Conservation (phyloP, 1,284 basidiomycete genomes). For the Coniophora puteana region DNA sequence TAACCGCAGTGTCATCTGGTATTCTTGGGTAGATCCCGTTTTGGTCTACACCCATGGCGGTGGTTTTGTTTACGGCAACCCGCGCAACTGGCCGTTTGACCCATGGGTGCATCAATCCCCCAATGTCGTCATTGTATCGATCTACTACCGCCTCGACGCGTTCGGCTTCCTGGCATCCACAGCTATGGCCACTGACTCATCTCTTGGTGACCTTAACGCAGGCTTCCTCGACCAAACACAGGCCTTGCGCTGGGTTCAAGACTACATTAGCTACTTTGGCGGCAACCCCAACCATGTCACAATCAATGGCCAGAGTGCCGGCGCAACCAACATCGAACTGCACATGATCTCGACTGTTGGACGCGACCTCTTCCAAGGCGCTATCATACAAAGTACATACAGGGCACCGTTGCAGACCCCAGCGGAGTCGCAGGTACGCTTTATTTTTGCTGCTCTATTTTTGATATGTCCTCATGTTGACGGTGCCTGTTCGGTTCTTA, state of each 20-base stretch:
- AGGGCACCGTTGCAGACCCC: too few species aligned
- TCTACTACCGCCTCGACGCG: constrained; percentile 50
- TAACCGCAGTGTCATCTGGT: too few species aligned
- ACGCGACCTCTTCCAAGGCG: too few species aligned
- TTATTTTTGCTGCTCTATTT: constrained; percentile 2
- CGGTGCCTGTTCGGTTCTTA: too few species aligned
- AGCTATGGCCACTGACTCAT: constrained; percentile 39
- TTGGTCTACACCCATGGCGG: constrained; percentile 69
- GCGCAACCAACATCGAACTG: constrained; percentile 40
- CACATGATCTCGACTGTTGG: constrained; percentile 41
- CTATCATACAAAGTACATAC: too few species aligned
- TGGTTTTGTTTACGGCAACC: constrained; percentile 56
- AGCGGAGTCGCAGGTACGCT: too few species aligned
- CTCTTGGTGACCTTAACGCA: constrained; percentile 1
- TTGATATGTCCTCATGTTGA: not conserved
- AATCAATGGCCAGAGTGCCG: constrained; percentile 43
- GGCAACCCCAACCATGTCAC: constrained; percentile 9
- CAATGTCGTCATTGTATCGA: constrained; percentile 49
- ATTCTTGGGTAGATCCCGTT: constrained; percentile 54
- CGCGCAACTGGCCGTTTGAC: constrained; percentile 52
- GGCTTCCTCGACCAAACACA: constrained; percentile 1
- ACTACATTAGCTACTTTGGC: constrained; percentile 1
- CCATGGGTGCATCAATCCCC: constrained; percentile 49
- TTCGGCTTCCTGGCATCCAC: constrained; percentile 53
- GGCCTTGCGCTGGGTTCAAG: not conserved